A percentile compares a stretch with the other conserved stretches of the same genome.
Evolutionary conservation across 768 basidiomycete genomes (phyloP).

Genomic region (Hydnomerulius pinastri): DNA sequence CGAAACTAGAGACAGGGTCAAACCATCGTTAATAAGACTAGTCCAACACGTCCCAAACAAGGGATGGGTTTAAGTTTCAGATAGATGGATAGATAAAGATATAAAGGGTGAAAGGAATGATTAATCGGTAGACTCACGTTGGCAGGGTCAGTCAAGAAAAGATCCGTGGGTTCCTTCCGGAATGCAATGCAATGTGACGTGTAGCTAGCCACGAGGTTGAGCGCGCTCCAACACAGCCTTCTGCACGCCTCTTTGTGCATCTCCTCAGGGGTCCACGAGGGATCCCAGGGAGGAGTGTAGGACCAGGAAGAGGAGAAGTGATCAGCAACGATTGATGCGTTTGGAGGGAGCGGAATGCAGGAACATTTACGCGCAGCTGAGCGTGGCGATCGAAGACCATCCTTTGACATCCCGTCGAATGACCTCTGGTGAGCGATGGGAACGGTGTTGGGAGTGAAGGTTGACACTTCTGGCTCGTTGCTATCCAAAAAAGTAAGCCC

Average conservation of each 20-base stretch:
- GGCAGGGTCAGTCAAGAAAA: slow-evolving; percentile 62
- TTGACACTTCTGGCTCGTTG: slow-evolving; percentile 52
- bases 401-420: slow-evolving; percentile 29
- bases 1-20: slow-evolving; percentile 16
- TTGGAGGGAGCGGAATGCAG: slow-evolving; percentile 44
- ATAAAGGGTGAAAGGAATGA: slow-evolving; percentile 5
- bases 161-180: slow-evolving; percentile 54
- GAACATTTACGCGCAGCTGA: slow-evolving; percentile 41
- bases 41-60: slow-evolving; percentile 3
- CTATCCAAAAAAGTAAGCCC: slow-evolving; percentile 59
- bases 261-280: slow-evolving; percentile 54
- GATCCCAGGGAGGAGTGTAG: slow-evolving; percentile 62
- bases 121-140: slow-evolving; percentile 49
- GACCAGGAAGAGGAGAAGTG: slow-evolving; percentile 45
- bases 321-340: slow-evolving; percentile 34
- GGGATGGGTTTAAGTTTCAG: slow-evolving; percentile 9
- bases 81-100: not conserved
- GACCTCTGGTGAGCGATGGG: slow-evolving; percentile 45
- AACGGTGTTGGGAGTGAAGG: slow-evolving; percentile 51
- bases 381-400: slow-evolving; percentile 27
- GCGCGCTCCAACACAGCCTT: slow-evolving; percentile 75
- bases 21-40: slow-evolving; percentile 10
- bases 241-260: slow-evolving; percentile 69
- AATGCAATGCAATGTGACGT: slow-evolving; percentile 70
- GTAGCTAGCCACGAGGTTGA: slow-evolving; percentile 67